These are phyloP conservation scores for Beauveria australis DNA, from an alignment of 2,329 filamentous ascomycete genomes.

Conservation along the genomic window DNA sequence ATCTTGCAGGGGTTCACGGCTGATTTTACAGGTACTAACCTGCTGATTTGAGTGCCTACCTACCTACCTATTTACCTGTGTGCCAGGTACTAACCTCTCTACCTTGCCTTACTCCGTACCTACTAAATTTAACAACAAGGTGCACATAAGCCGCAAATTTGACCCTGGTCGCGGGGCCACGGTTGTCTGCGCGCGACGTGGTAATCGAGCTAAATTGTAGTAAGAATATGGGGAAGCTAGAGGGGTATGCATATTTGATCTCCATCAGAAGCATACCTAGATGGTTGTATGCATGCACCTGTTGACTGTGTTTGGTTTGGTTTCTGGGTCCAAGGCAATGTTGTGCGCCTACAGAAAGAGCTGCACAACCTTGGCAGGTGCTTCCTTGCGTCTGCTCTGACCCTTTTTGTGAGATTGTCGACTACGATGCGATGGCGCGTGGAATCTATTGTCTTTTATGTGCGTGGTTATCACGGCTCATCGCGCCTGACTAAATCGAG, in stretches of 20 bases:
- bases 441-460: not conserved
- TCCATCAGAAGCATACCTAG: not conserved
- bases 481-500: not conserved
- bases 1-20: too few relatives aligned
- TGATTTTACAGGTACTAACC: not conserved
- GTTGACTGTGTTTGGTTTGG: not conserved
- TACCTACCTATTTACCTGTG: too few relatives aligned
- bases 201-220: not conserved
- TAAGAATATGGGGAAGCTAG: constrained; percentile 1
- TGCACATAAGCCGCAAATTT: not conserved
- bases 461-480: not conserved
- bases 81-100: too few relatives aligned
- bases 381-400: not conserved
- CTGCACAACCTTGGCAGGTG: not conserved
- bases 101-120: too few relatives aligned
- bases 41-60: not conserved
- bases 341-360: too few relatives aligned
- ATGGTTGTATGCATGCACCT: not conserved
- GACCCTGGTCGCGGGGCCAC: not conserved
- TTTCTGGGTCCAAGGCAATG: too few relatives aligned
- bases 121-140: not conserved
- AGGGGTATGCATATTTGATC: not conserved
- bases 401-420: not conserved
- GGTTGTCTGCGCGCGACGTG: not conserved
- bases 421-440: not conserved